Base-by-base conservation (phyloP, 1,139 yeast genomes). In the Candida tunisiensis region DNA sequence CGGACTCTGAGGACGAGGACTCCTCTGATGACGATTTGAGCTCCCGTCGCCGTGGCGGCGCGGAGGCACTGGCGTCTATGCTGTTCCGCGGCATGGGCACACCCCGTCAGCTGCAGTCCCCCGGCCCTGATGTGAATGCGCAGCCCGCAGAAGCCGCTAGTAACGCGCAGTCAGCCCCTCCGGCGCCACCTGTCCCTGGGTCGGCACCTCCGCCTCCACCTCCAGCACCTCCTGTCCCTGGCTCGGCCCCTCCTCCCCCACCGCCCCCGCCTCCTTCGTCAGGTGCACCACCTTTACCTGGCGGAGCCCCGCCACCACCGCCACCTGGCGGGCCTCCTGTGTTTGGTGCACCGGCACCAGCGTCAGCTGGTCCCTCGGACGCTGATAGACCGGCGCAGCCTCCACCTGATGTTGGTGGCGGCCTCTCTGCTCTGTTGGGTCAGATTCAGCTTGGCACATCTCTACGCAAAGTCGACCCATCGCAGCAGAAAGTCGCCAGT, bases 61-160 rank as follows among this genome's bases (percentile, higher is more conserved):
- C 79, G 9, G 69, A 74, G 3, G 64, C 67, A 31, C 57, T 72
- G 33, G 79, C 80, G 2, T 68, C 70, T 35, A 52, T 70, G 41
- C 53, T 72, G 31, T 71, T 72, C 44, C 74, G 78, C 2, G 69
- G 74, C 3, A 68, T 69, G 74, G 61, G 67, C 34, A 7, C 29
- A 32, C n/a, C 29, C 36, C 14, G 16, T 14, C 13, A 25, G 27
- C 23, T 15, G 30, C 31, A 25, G 5, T 34, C 31, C 21, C 26
- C 31, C n/a, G 32, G 11, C 15, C 12, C 27, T 10, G 28, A 15
- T n/a, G 24, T 19, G n/a, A 19, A 19, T 4, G 18, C 35, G 8
- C 28, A 26, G 16, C 21, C 29, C n/a, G 24, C 29, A 9, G 8
- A n/a, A 5, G 19, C 26, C n/a, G 4, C 22, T 25, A 24, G 13